Evolutionary conservation across 164 flowering plant genomes (phyloP).

Genomic region (Nymphaea colorata): DNA sequence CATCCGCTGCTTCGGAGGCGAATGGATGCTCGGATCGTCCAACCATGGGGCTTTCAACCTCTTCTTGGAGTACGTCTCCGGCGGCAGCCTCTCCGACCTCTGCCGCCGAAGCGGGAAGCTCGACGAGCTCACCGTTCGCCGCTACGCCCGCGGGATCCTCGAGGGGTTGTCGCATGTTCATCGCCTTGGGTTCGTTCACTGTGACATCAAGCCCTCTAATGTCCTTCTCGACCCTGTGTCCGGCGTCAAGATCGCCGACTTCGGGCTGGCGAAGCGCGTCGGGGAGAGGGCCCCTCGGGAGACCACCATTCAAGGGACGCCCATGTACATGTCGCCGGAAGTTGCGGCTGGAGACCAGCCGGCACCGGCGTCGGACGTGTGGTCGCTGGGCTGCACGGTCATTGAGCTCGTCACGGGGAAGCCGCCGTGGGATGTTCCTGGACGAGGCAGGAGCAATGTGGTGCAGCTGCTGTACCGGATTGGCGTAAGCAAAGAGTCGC

Average conservation of each 20-base stretch:
- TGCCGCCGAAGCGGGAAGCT: slow-evolving; percentile 22
- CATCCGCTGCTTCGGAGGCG: slow-evolving; percentile 34
- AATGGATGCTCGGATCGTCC: slow-evolving; percentile 13
- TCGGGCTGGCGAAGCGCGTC: slow-evolving; percentile 60
- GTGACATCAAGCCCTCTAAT: slow-evolving; percentile 66
- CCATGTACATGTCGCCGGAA: slow-evolving; percentile 76
- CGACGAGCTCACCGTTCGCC: slow-evolving; percentile 29
- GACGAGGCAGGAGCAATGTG: slow-evolving; percentile 17
- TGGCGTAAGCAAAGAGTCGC: slow-evolving; percentile 40
- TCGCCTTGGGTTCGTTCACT: slow-evolving; percentile 53
- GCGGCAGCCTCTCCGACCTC: slow-evolving; percentile 37
- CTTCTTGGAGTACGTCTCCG: slow-evolving; percentile 44
- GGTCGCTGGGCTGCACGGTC: slow-evolving; percentile 81
- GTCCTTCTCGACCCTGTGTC: slow-evolving; percentile 22
- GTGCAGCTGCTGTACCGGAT: slow-evolving; percentile 30
- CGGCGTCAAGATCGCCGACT: slow-evolving; percentile 59
- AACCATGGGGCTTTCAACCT: slow-evolving; percentile 37
- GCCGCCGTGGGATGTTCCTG: slow-evolving; percentile 41
- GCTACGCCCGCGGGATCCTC: slow-evolving; percentile 28
- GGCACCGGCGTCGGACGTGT: slow-evolving; percentile 55
- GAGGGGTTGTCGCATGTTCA: slow-evolving; percentile 36
- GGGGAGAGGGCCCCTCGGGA: slow-evolving; percentile 11
- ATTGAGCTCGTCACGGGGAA: slow-evolving; percentile 64
- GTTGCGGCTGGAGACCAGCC: slow-evolving; percentile 29
- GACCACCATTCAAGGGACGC: slow-evolving; percentile 58